Percentiles rank a stretch among this genome's conserved stretches.
These are phyloP conservation scores for Aspergillus sparsus DNA, from an alignment of 495 filamentous ascomycete species.

Conservation along the genomic window DNA sequence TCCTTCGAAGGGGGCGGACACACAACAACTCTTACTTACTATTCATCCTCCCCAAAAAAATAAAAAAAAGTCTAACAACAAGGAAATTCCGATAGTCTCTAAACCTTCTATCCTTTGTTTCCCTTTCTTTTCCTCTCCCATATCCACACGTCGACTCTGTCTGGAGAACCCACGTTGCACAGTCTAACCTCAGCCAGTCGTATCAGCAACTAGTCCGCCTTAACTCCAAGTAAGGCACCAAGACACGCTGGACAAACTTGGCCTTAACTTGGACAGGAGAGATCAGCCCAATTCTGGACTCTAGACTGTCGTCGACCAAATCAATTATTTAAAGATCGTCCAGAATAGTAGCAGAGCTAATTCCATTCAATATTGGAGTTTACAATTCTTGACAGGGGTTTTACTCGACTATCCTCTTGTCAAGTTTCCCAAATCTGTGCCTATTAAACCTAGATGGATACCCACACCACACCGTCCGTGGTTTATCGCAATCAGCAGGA, in stretches of 20 bases:
- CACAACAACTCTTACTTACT: not conserved
- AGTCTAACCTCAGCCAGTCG: not conserved
- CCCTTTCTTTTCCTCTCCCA: not conserved
- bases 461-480: too few species aligned
- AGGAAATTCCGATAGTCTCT: not conserved
- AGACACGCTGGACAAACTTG: not conserved
- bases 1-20: not conserved
- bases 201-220: not conserved
- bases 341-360: not conserved
- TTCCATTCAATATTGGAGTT: too few species aligned
- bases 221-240: not conserved
- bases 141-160: not conserved
- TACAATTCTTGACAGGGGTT: too few species aligned
- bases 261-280: not conserved
- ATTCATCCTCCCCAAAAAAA: too few species aligned
- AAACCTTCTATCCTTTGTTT: not conserved
- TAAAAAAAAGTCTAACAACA: not conserved
- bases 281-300: slow-evolving; percentile 1
- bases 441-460: too few species aligned
- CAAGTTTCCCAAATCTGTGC: too few species aligned
- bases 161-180: not conserved
- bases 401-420: too few species aligned
- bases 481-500: too few species aligned
- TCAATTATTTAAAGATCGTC: not conserved
- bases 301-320: slow-evolving; percentile 1